Evolutionary conservation across 1,284 basidiomycete species (phyloP), one percentile per base, ranked within the genome.

Genomic region (Tilletia indica): DNA sequence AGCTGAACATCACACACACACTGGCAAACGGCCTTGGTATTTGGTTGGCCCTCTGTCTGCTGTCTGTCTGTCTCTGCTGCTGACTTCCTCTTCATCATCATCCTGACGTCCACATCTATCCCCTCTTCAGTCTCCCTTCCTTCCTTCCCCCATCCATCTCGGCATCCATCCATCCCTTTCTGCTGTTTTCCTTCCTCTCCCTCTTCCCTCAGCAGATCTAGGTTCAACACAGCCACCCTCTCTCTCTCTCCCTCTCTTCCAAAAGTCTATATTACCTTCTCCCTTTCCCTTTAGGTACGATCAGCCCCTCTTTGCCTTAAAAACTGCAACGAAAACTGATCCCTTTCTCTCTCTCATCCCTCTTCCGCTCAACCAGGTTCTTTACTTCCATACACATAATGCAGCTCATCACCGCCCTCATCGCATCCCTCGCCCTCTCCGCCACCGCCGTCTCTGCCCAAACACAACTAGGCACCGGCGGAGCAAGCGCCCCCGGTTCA

Each of bases 401-500:
- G 48, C 74, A 69, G 19, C 73, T 73, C 48, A 72, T 70, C 4
- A 56, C 69, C 48, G 68, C 69, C 14, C 47, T 71, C 4, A 58
- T 71, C 49, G 47, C 68, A n/a, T 75, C 73, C 66, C 34, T 75
- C 21, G 67, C 72, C 38, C 34, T 75, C 21, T 68, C 72, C 38
- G 74, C 39, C 61, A 38, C 4, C 68, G 70, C 61, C 47, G 70
- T 61, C 70, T 71, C 14, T 58, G 71, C 51, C 67, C 70, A 70
- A 34, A 68, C 72, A n/a, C 38, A 34, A 6, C 36, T 45, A 5
- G 49, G 34, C 70, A 54, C 36, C 39, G 54, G 54, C 67, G 47
- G 63, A 93, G 93, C 66, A 94, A 93, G 72, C 92, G 90, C 86
- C 94, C 74, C 76, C 39, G 75, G n/a, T 84, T 84, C 75, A 25